Base-by-base conservation (phyloP, 2,329 filamentous ascomycete genomes). In the Stagonosporopsis rhizophila region DNA sequence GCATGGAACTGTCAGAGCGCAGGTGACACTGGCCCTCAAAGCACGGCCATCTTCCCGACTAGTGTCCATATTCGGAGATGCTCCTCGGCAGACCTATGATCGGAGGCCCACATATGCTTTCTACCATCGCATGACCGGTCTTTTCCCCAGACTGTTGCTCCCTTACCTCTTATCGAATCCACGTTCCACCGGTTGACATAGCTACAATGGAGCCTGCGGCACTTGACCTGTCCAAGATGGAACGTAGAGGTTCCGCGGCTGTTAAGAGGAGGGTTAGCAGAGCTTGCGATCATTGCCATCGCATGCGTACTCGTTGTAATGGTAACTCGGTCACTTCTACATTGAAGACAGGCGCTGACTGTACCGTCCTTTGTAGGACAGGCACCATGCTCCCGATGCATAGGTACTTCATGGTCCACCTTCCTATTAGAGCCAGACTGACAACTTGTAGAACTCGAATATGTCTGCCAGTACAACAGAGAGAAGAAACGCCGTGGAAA, bases 211-310 rank as follows among this genome's bases (percentile, higher is more conserved):
- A 74, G 45, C 41, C 64, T 34, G 55, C 62, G 34, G 56, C 66
- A n/a, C 53, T 60, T 30, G 69, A 73, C 7, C 53, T 65, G 38
- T 51, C 57, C 35, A 74, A 71, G 54, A 62, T 68, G n/a, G 71
- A 75, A 51, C 72, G 72, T 15, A 69, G 66, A 58, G 61, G 59
- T 51, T 72, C 86, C 14, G 87, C 85, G 1, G 87, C 89, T 25
- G 89, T 96, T 52, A 86, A 93, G 68, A 86, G 92, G 62, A 86
- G 93, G 72, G 96, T 97, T 71, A 96, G 91, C 78, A 86, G 93
- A 68, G 93, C 93, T 15, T 97, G 93, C 79, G 93, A 97, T 77
- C 93, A 96, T 77, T 96, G 93, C 79, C 96, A 97, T 75, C 93
- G 96, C 76, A 83, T 97, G 66, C 85, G 93, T 66, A 97, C 92